Percentiles rank a stretch among this genome's conserved stretches.
Evolutionary conservation across 768 basidiomycete species (phyloP).

Genomic region (Trametes cingulata): DNA sequence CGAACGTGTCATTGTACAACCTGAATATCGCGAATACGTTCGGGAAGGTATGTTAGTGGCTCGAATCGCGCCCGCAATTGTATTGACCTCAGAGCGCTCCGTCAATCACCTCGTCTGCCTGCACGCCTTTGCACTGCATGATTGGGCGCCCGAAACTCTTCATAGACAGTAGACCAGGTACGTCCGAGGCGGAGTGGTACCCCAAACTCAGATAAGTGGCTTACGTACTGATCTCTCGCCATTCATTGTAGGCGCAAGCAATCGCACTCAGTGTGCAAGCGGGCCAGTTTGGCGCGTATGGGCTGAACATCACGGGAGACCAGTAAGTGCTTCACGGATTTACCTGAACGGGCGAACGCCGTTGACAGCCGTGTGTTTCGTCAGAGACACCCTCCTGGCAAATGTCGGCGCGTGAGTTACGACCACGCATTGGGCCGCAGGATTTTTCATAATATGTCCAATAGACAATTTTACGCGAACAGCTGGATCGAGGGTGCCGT

Average conservation of each 20-base stretch:
- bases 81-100: background rate
- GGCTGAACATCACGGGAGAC: constrained; percentile 25
- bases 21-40: constrained; percentile 30
- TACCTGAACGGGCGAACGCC: background rate
- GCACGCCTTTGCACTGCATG: background rate
- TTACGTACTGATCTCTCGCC: constrained; percentile 3
- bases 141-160: too few species aligned
- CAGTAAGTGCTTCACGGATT: constrained; percentile 12
- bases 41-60: constrained; percentile 16
- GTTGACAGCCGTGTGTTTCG: background rate
- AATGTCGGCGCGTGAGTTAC: constrained; percentile 24
- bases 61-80: constrained; percentile 8
- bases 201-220: background rate
- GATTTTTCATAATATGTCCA: background rate
- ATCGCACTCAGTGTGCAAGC: constrained; percentile 27
- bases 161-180: constrained; percentile 22
- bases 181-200: background rate
- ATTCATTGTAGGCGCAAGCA: constrained; percentile 20
- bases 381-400: constrained; percentile 27
- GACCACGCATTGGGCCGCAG: too few species aligned
- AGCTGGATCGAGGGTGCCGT: constrained; percentile 29
- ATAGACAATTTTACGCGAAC: constrained; percentile 27
- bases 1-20: constrained; percentile 28
- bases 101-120: background rate
- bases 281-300: constrained; percentile 25